Base-by-base conservation (phyloP, 176 grass and related monocot species). In the Typha latifolia region DNA sequence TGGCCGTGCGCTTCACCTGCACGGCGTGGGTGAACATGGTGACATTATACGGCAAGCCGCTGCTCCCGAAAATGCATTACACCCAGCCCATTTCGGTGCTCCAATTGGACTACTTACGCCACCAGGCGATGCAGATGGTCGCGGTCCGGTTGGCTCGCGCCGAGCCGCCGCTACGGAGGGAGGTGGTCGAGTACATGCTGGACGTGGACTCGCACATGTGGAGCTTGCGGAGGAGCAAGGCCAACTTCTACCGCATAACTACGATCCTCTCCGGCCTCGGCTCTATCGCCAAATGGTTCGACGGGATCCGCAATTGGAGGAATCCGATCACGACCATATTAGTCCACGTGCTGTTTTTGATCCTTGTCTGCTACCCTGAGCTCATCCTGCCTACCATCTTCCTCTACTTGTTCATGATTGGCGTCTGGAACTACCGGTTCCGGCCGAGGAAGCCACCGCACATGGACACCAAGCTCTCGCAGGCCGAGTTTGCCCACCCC, bases 161-260 rank as follows among this genome's bases (percentile, higher is more conserved):
- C 1, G 93, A 97, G 75, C 93, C 93, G 10, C 83, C 88, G 0
- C 80, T 97, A 6, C 74, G 83, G 15, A 79, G 78, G 73, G 93
- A 97, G 70, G 83, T 91, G 26, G 88, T 97, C 16, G 93, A 97
- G 66, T 97, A 97, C 72, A 84, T 86, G 78, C 88, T 97, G 5
- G 93, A 97, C 72, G 93, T 89, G 43, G 93, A 91, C 23, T 97
- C 82, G 0, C 93, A 97, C 78, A 92, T 97, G 93, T 97, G 82
- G 9, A 97, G 93, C 69, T 74, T 97, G 56, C 70, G 93, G 32
- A 73, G 93, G 62, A 97, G 93, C 84, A 97, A 97, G 85, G 88
- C 88, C 32, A 97, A 97, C 21, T 97, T 97, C n/a, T 78, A 86
- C 14, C 88, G 93, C 12, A 97, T 92, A 65, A 92, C 84, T 20